These are phyloP conservation scores for Hymenoscyphus albidus DNA, from an alignment of 2,329 filamentous ascomycete genomes.

Conservation along the genomic window DNA sequence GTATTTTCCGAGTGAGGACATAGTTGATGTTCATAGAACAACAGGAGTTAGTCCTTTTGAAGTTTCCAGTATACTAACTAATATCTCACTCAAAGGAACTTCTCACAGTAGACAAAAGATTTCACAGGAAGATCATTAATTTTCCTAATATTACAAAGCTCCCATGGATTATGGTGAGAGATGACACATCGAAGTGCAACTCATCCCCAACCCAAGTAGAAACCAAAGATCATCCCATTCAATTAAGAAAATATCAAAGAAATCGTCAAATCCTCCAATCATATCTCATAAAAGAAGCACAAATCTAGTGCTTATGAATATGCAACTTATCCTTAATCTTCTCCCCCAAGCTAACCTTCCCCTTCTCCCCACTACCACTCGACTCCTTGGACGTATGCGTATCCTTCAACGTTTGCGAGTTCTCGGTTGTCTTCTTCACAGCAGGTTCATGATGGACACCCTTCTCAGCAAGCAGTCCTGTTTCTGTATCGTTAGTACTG, in stretches of 20 bases:
- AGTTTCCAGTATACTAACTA: too few relatives aligned
- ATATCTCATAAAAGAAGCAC: background rate
- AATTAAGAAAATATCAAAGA: background rate
- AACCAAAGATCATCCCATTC: background rate
- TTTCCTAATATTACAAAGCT: background rate
- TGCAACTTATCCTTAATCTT: conserved; percentile 70
- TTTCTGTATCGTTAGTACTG: conserved; percentile 6
- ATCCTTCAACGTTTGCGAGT: conserved; percentile 12
- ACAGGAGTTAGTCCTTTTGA: too few relatives aligned
- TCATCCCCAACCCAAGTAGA: background rate
- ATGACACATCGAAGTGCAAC: background rate
- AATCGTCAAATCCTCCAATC: background rate
- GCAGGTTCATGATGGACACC: conserved; percentile 39
- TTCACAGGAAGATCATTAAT: background rate
- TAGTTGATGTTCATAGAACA: too few relatives aligned
- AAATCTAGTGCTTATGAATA: conserved; percentile 16
- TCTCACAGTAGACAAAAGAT: background rate
- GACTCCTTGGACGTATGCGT: conserved; percentile 18
- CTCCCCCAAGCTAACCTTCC: conserved; percentile 49
- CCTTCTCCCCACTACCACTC: conserved; percentile 22
- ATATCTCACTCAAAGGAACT: background rate
- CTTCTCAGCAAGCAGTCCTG: conserved; percentile 52
- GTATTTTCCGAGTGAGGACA: too few relatives aligned
- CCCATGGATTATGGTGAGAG: background rate
- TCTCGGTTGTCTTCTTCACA: background rate